These are phyloP conservation scores for Cryptosporidium sp. DNA, from an alignment of 169 alveolate species.

Conservation along the genomic window DNA sequence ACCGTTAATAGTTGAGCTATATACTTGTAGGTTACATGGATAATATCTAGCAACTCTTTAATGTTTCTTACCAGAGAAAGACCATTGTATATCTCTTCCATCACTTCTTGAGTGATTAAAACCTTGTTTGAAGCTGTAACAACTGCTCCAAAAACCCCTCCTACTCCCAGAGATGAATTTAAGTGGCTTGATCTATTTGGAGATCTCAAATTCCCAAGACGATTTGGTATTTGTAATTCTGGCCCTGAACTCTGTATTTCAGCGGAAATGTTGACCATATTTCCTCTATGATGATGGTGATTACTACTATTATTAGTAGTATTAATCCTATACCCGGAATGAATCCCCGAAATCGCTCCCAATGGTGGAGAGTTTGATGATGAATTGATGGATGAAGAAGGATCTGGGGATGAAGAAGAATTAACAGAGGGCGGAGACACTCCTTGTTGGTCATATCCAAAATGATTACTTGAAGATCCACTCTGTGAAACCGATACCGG, in stretches of 20 bases:
- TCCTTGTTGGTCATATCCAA: constrained; percentile 1
- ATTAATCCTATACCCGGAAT: neutral
- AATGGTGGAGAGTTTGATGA: neutral
- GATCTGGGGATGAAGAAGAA: neutral
- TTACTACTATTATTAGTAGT: too few relatives aligned
- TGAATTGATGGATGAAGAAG: neutral
- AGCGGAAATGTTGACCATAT: neutral
- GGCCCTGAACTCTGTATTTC: neutral
- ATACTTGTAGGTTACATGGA: constrained; percentile 32
- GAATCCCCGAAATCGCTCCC: neutral
- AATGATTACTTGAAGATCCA: neutral
- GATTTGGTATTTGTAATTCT: constrained; percentile 1
- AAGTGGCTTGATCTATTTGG: neutral
- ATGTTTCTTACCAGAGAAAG: constrained; percentile 38
- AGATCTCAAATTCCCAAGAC: neutral
- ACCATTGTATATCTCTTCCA: constrained; percentile 70
- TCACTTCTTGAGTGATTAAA: constrained; percentile 21
- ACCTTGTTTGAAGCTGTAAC: neutral
- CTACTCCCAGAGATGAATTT: neutral
- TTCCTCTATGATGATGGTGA: neutral
- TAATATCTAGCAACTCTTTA: constrained; percentile 34
- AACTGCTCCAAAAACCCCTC: neutral
- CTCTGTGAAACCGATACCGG: neutral
- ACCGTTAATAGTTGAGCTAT: neutral
- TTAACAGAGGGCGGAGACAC: neutral